phyloP scores from a whole-genome alignment of 2,329 filamentous ascomycete genomes.

The Trichoderma sp. region DNA sequence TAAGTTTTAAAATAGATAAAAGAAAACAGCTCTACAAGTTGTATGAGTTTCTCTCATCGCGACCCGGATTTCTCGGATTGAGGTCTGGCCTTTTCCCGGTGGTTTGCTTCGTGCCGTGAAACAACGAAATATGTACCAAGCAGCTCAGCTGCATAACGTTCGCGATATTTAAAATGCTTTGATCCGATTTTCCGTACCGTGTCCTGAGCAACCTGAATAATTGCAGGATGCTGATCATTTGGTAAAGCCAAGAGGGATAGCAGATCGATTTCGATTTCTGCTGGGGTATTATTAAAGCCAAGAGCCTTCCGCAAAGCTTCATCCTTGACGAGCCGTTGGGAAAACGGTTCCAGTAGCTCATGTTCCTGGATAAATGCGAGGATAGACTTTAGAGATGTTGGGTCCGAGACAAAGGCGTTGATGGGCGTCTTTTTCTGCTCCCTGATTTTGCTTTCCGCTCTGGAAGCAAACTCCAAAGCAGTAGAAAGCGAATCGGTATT shows the following conservation, averaged over 20 bases:
- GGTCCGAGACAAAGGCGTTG: constrained; percentile 23
- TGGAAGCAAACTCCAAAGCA: constrained; percentile 28
- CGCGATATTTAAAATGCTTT: constrained; percentile 26
- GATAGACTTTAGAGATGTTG: constrained; percentile 18
- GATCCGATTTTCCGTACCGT: constrained; percentile 18
- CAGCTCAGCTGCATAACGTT: constrained; percentile 29
- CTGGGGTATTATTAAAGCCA: not conserved
- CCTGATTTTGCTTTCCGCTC: constrained; percentile 19
- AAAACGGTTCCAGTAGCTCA: constrained; percentile 24
- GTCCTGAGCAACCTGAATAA: constrained; percentile 24
- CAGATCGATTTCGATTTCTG: constrained; percentile 22
- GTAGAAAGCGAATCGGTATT: constrained; percentile 23
- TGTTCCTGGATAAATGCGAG: constrained; percentile 25
- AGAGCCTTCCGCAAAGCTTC: constrained; percentile 18
- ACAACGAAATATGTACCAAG: constrained; percentile 28
- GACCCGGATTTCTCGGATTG: not conserved
- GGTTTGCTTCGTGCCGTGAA: not conserved
- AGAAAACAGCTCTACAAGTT: not conserved
- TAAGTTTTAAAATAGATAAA: not conserved
- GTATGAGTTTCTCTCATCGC: not conserved
- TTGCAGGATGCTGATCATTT: constrained; percentile 10
- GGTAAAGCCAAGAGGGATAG: constrained; percentile 24
- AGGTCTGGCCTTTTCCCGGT: not conserved
- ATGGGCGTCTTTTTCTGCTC: constrained; percentile 10
- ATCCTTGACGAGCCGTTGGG: constrained; percentile 13